Evolutionary conservation across 1,284 basidiomycete genomes (phyloP).

Genomic region (Fomitopsis schrenkii): DNA sequence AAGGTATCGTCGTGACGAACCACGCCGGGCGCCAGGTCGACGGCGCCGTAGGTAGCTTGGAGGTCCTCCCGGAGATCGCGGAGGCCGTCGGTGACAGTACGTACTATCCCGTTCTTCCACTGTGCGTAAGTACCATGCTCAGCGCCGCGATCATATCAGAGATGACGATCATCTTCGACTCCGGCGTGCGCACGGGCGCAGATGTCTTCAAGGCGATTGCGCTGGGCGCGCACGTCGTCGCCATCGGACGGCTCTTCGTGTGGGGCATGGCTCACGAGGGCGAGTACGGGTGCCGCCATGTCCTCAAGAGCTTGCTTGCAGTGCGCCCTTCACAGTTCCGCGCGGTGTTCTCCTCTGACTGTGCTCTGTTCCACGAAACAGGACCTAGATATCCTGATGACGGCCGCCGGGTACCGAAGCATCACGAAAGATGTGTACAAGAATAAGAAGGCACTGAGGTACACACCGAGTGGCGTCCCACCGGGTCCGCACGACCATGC

Average conservation of each 20-base stretch:
- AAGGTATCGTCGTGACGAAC: constrained; percentile 57
- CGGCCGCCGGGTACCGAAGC: constrained; percentile 42
- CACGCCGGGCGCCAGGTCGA: constrained; percentile 63
- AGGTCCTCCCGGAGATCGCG: constrained; percentile 49
- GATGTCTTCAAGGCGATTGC: constrained; percentile 59
- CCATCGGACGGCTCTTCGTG: constrained; percentile 43
- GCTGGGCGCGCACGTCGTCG: constrained; percentile 42
- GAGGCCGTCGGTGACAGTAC: constrained; percentile 45
- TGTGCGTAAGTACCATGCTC: not conserved
- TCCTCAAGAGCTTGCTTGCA: constrained; percentile 55
- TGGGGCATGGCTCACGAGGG: constrained; percentile 51
- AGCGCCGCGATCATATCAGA: constrained; percentile 24
- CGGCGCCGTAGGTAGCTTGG: constrained; percentile 51
- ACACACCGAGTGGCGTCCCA: constrained; percentile 34
- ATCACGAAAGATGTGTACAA: constrained; percentile 33
- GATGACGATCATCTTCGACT: constrained; percentile 60
- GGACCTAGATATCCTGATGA: constrained; percentile 58
- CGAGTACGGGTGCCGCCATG: constrained; percentile 46
- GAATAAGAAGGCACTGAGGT: constrained; percentile 34
- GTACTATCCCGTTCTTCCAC: constrained; percentile 12
- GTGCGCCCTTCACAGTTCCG: constrained; percentile 18
- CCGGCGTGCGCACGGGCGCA: constrained; percentile 51
- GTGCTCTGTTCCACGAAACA: constrained; percentile 7
- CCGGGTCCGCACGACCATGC: too few species aligned
- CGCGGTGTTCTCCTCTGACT: not conserved